Percentiles rank a stretch among this genome's conserved stretches.
phyloP scores from a whole-genome alignment of 768 basidiomycete genomes.

The Boletus patriciae region DNA sequence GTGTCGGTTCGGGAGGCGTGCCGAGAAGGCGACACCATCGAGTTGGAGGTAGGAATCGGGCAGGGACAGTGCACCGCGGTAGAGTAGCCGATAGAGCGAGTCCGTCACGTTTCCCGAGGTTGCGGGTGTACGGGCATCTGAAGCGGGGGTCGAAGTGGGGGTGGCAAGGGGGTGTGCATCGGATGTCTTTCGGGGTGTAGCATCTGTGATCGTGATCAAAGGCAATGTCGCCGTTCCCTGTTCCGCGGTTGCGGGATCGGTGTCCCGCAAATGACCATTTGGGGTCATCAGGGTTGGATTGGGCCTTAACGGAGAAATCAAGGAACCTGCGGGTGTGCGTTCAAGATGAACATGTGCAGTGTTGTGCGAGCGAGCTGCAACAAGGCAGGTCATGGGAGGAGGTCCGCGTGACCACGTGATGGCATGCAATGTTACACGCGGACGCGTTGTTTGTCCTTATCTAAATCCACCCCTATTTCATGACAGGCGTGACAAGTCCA shows the following conservation, averaged over 20 bases:
- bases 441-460: conserved; percentile 20
- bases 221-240: not conserved
- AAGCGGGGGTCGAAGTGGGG: not conserved
- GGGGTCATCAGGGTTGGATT: not conserved
- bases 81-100: conserved; percentile 53
- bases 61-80: conserved; percentile 71
- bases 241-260: not conserved
- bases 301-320: not conserved
- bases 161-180: not conserved
- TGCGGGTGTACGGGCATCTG: not conserved
- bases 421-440: not conserved
- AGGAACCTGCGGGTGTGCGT: not conserved
- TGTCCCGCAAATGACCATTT: not conserved
- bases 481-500: not conserved
- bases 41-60: conserved; percentile 71
- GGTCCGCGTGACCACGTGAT: conserved; percentile 8
- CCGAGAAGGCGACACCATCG: conserved; percentile 71
- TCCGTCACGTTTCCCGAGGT: conserved; percentile 7
- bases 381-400: not conserved
- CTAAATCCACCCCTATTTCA: not conserved
- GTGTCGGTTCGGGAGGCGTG: conserved; percentile 38
- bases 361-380: not conserved
- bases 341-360: not conserved
- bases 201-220: conserved; percentile 16
- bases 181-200: conserved; percentile 22